These are phyloP conservation scores for Epichloe uncinata DNA, from an alignment of 2,329 filamentous ascomycete genomes.

Conservation along the genomic window DNA sequence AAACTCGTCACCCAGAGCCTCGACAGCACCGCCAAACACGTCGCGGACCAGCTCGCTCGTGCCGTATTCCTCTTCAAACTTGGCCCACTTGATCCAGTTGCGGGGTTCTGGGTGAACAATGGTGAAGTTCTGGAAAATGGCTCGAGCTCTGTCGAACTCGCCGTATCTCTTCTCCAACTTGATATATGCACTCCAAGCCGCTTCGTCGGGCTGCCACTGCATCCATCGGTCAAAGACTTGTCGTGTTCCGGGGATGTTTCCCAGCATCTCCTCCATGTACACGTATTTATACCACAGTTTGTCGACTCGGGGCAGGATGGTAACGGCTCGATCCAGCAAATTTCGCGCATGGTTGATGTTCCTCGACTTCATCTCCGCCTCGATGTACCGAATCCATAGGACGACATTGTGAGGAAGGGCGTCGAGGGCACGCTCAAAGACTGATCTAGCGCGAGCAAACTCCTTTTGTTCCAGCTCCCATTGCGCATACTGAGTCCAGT, in stretches of 20 bases:
- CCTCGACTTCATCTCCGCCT: constrained; percentile 82
- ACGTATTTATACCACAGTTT: constrained; percentile 99
- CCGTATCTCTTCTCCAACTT: constrained; percentile 93
- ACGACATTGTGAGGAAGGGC: constrained; percentile 77
- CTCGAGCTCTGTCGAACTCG: constrained; percentile 79
- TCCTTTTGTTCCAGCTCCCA: constrained; percentile 98
- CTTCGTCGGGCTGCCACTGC: constrained; percentile 94
- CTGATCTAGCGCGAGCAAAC: constrained; percentile 75
- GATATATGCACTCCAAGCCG: constrained; percentile 91
- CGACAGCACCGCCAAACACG: constrained; percentile 78
- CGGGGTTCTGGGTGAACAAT: constrained; percentile 85
- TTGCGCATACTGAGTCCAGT: constrained; percentile 95
- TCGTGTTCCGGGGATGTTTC: constrained; percentile 80
- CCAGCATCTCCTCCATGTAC: constrained; percentile 96
- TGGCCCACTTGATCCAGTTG: constrained; percentile 98
- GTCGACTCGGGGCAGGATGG: constrained; percentile 77
- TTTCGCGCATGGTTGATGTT: constrained; percentile 98
- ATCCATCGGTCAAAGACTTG: constrained; percentile 98
- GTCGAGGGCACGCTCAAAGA: constrained; percentile 92
- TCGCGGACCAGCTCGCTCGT: constrained; percentile 85
- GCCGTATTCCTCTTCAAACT: constrained; percentile 91
- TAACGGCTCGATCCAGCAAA: constrained; percentile 85
- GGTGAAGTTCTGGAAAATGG: constrained; percentile 82
- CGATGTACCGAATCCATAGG: constrained; percentile 86
- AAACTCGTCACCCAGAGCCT: constrained; percentile 83